phyloP scores from a whole-genome alignment of 306 rosid species.

The Fagus sylvatica region DNA sequence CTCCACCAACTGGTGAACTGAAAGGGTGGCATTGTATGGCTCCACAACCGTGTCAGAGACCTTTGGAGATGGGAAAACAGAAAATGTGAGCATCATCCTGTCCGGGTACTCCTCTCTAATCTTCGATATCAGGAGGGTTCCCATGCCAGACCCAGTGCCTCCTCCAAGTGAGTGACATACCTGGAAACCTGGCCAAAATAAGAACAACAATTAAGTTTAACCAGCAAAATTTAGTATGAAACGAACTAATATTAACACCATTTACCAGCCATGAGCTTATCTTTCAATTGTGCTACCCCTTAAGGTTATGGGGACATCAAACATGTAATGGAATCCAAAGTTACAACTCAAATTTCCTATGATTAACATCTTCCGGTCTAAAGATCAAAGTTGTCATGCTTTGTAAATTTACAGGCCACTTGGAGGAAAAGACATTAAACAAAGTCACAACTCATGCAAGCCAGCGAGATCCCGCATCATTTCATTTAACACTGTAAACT shows the following conservation, averaged over 20 bases:
- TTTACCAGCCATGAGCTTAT: not conserved
- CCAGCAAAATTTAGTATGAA: not conserved
- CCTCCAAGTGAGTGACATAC: slow-evolving; percentile 97
- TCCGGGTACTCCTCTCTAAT: slow-evolving; percentile 93
- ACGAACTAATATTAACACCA: not conserved
- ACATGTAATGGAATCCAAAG: not conserved
- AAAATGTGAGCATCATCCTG: slow-evolving; percentile 93
- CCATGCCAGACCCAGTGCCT: slow-evolving; percentile 97
- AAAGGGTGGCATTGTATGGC: slow-evolving; percentile 91
- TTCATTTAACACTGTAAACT: not conserved
- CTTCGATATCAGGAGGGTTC: slow-evolving; percentile 84
- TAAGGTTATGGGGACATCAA: not conserved
- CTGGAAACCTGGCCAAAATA: slow-evolving; percentile 68
- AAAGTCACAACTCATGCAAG: not conserved
- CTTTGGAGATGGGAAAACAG: slow-evolving; percentile 95
- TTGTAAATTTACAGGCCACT: not conserved
- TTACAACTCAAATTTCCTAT: not conserved
- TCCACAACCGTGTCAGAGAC: slow-evolving; percentile 98
- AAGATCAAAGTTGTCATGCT: not conserved
- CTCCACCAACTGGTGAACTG: slow-evolving; percentile 91
- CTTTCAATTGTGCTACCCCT: no score
- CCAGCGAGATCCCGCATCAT: not conserved
- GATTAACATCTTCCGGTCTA: not conserved
- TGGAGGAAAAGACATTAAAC: not conserved
- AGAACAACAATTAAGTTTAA: not conserved